Percentiles rank a stretch among this genome's conserved stretches.
Evolutionary conservation across 1,284 basidiomycete species (phyloP).

Genomic region (Cryptococcus wingfieldii): DNA sequence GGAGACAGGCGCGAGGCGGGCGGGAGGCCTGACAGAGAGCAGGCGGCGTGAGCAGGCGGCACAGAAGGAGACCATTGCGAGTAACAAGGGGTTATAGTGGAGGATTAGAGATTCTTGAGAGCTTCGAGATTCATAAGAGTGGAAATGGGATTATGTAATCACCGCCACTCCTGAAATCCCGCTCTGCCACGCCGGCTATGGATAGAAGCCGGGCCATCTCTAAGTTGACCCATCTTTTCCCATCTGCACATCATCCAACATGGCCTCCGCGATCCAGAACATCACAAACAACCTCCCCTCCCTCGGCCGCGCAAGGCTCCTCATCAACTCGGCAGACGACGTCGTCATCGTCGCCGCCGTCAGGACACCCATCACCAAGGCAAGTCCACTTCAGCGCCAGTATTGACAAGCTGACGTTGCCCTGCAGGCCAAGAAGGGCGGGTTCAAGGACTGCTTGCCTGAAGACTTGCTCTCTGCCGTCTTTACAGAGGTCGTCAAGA

Average conservation of each 20-base stretch:
- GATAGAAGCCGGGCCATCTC: neutral
- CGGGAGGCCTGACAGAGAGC: neutral
- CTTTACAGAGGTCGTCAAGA: slow-evolving; percentile 62
- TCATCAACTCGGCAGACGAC: slow-evolving; percentile 66
- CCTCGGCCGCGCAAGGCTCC: slow-evolving; percentile 54
- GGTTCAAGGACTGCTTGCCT: slow-evolving; percentile 87
- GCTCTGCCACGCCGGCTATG: neutral
- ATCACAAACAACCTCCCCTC: slow-evolving; percentile 46
- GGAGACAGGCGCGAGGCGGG: slow-evolving; percentile 11
- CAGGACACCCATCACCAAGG: slow-evolving; percentile 86
- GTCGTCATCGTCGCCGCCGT: slow-evolving; percentile 87
- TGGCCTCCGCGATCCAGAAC: slow-evolving; percentile 44
- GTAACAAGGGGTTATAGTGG: neutral
- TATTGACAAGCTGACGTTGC: slow-evolving; percentile 1
- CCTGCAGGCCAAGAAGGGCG: slow-evolving; percentile 66
- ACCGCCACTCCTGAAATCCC: neutral
- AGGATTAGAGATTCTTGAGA: too few species aligned
- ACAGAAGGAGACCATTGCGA: neutral
- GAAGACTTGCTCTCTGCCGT: slow-evolving; percentile 85
- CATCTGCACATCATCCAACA: slow-evolving; percentile 8
- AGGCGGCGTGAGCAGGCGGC: neutral
- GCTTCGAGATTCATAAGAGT: too few species aligned
- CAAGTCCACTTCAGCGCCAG: slow-evolving; percentile 37
- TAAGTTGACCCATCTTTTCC: neutral
- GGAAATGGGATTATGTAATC: neutral